phyloP scores from a whole-genome alignment of 345 rosid species.

The Brassica incana region DNA sequence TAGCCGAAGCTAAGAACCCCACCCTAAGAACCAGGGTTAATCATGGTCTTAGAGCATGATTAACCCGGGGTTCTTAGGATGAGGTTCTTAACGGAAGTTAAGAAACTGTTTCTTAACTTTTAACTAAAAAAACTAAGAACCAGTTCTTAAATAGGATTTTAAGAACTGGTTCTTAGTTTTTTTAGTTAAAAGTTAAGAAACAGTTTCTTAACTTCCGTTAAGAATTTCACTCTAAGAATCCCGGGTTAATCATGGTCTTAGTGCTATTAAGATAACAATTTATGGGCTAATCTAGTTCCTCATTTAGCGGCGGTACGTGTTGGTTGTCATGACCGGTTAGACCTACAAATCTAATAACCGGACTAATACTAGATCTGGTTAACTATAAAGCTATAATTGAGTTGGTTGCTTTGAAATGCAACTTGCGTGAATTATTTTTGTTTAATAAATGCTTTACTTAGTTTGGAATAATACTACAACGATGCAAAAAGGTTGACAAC shows the following conservation, averaged over 20 bases:
- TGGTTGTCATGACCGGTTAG: constrained; percentile 16
- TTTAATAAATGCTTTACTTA: constrained; percentile 21
- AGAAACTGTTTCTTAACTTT: too few species aligned
- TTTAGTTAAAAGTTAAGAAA: too few species aligned
- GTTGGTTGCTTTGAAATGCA: constrained; percentile 33
- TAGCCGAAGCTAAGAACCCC: too few species aligned
- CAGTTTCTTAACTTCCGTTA: too few species aligned
- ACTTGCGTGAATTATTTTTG: constrained; percentile 27
- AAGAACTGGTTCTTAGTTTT: too few species aligned
- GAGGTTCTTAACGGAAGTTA: too few species aligned
- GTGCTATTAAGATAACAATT: constrained; percentile 4
- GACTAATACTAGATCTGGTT: constrained; percentile 7
- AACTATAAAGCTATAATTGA: constrained; percentile 20
- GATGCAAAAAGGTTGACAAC: constrained; percentile 34
- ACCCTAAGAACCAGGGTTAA: too few species aligned
- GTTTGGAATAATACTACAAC: constrained; percentile 33
- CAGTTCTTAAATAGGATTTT: too few species aligned
- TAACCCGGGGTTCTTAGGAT: too few species aligned
- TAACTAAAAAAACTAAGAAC: too few species aligned
- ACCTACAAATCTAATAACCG: neutral
- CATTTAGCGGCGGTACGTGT: constrained; percentile 20
- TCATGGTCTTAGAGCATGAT: too few species aligned
- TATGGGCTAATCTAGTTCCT: constrained; percentile 20
- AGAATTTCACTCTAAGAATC: too few species aligned
- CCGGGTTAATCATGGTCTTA: neutral